Evolutionary conservation across 805 yeast species (phyloP).

Genomic region (Suhomyces pyralidae): DNA sequence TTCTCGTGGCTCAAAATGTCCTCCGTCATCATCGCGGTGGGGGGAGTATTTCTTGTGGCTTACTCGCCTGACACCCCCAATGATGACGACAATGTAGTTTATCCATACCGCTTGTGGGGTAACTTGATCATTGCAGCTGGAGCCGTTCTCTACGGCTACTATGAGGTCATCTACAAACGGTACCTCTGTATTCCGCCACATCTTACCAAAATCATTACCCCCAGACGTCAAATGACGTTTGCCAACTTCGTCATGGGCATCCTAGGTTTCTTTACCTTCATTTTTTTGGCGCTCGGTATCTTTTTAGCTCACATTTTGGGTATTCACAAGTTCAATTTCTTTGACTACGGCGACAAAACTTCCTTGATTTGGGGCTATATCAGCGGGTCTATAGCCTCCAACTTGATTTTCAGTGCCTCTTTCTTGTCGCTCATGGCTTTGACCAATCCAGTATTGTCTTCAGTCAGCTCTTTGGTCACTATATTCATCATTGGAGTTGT

Average conservation of each 20-base stretch:
- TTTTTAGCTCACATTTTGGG: constrained; percentile 51
- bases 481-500: constrained; percentile 75
- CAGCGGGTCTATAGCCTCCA: constrained; percentile 53
- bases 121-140: constrained; percentile 70
- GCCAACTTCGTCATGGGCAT: constrained; percentile 72
- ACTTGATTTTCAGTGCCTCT: constrained; percentile 65
- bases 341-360: constrained; percentile 40
- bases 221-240: constrained; percentile 72
- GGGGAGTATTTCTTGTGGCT: constrained; percentile 78
- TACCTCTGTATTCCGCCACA: constrained; percentile 70
- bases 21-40: constrained; percentile 68
- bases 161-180: constrained; percentile 80
- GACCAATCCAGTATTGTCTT: constrained; percentile 80
- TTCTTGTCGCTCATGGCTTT: constrained; percentile 77
- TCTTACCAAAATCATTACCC: constrained; percentile 38
- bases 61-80: constrained; percentile 43
- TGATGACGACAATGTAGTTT: constrained; percentile 22
- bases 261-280: constrained; percentile 58
- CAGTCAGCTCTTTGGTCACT: constrained; percentile 66
- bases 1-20: constrained; percentile 60
- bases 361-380: constrained; percentile 45
- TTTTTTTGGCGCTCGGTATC: constrained; percentile 48
- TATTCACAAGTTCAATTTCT: constrained; percentile 56
- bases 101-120: constrained; percentile 65
- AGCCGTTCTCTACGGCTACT: constrained; percentile 74